Evolutionary conservation across 768 basidiomycete species (phyloP), one percentile per base, ranked within the genome.

Genomic region (Mrakia gelida): DNA sequence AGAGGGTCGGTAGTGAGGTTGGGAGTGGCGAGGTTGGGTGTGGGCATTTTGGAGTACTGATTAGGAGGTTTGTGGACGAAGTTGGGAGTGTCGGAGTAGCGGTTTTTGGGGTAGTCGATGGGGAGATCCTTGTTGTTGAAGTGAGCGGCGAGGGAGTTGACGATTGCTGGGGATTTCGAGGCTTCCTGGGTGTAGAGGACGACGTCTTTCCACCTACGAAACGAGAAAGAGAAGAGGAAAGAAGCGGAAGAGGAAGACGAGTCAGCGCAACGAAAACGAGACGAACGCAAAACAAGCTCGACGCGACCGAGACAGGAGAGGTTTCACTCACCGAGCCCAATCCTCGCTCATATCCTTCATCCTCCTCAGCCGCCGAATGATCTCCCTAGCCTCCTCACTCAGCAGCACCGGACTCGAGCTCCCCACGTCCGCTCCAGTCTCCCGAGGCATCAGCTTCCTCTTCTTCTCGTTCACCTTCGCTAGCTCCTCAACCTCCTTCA

Each of bases 301-400:
- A 43, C 30, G 32, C 23, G 54, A 59, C 9, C 23, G 59, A 59
- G n/a, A 59, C 1, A 45, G 45, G 45, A 45, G 15, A 45, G 74
- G 38, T 38, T 38, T 8, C 38, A 80, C 83, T 79, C 75, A 84
- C 83, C 84, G 83, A 54, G 84, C 81, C 84, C 84, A 85, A 75
- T 84, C 84, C 73, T 85, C 84, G 43, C 80, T 77, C 76, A 83
- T 83, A 80, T 85, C 84, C 80, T 83, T 83, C 81, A 82, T 82
- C 75, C 81, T 79, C 62, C 84, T 78, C 75, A 85, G 67, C 71
- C 82, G 82, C 10, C 82, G 74, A 56, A 85, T 84, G 76, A 85
- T 82, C 71, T 82, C 81, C 75, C 82, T 83, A 21, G 84, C 84
- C 80, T 85, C 82, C 75, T 81, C 73, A 75, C 84, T 84, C 59